Conservation (phyloP, 192 early-diverging fungal species). For the Spinellus fusiger region DNA sequence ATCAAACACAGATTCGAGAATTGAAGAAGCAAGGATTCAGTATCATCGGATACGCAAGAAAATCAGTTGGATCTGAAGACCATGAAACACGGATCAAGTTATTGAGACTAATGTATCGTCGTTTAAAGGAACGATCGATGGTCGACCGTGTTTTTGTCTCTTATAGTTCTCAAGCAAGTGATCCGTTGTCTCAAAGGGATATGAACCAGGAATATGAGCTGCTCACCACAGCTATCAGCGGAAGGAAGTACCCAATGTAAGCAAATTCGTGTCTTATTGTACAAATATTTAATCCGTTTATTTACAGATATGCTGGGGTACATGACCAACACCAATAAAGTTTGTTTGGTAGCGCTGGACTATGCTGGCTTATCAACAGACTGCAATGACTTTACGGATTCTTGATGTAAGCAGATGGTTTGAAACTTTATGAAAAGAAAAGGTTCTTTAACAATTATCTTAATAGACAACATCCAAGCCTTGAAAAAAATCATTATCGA, state of each 20-base stretch:
- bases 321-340: slow-evolving; percentile 6
- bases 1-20: not conserved
- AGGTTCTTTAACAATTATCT: slow-evolving; percentile 1
- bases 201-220: slow-evolving; percentile 2
- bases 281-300: not conserved
- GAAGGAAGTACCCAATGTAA: slow-evolving; percentile 3
- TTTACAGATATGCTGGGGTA: slow-evolving; percentile 4
- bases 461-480: slow-evolving; percentile 13
- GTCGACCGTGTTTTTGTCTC: slow-evolving; percentile 2
- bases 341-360: slow-evolving; percentile 12
- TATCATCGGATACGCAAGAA: not conserved
- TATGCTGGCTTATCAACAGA: slow-evolving; percentile 10
- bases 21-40: not conserved
- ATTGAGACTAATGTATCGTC: slow-evolving; percentile 1
- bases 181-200: slow-evolving; percentile 1
- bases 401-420: slow-evolving; percentile 13
- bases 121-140: not conserved
- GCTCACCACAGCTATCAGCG: slow-evolving; percentile 3
- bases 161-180: slow-evolving; percentile 3
- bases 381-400: slow-evolving; percentile 9
- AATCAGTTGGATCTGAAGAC: not conserved
- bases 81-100: slow-evolving; percentile 2
- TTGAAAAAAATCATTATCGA: slow-evolving; percentile 11
- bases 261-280: slow-evolving; percentile 4
- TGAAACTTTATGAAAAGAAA: slow-evolving; percentile 4